These are phyloP conservation scores for Kwoniella shivajii DNA, from an alignment of 1,284 basidiomycete species.

Conservation along the genomic window DNA sequence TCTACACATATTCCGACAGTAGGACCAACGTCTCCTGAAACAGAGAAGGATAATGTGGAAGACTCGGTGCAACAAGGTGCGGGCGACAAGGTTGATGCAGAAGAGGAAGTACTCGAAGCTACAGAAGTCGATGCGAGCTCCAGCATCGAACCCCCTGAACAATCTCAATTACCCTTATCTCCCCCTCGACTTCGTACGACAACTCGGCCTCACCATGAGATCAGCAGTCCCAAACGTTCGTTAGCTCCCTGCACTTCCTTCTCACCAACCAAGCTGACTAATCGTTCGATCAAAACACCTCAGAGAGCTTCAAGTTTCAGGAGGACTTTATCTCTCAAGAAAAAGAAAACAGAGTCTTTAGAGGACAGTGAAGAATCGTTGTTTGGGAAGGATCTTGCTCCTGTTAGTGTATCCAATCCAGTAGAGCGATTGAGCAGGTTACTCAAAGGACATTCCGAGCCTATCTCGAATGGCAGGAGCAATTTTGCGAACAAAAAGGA, in stretches of 20 bases:
- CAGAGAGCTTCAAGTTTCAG: too few species aligned
- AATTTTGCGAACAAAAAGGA: too few species aligned
- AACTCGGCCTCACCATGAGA: too few species aligned
- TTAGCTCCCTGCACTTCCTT: too few species aligned
- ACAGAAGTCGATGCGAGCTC: constrained; percentile 13
- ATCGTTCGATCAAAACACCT: neutral
- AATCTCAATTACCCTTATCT: constrained; percentile 2
- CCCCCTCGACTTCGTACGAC: neutral
- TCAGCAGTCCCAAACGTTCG: too few species aligned
- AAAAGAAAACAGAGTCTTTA: neutral
- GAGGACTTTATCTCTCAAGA: too few species aligned
- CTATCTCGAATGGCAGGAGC: too few species aligned
- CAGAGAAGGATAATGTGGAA: constrained; percentile 6
- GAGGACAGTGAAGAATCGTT: neutral
- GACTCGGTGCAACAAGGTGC: neutral
- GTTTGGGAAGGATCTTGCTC: neutral
- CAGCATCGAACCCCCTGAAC: constrained; percentile 5
- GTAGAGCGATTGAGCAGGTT: neutral
- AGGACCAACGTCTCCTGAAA: neutral
- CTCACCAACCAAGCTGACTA: constrained; percentile 1
- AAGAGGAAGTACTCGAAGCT: constrained; percentile 4
- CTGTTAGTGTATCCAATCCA: neutral
- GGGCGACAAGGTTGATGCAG: too few species aligned
- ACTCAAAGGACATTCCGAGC: neutral
- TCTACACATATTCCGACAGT: too few species aligned